Base-by-base conservation (phyloP, 176 grass and related monocot species). In the Musa itinerans region DNA sequence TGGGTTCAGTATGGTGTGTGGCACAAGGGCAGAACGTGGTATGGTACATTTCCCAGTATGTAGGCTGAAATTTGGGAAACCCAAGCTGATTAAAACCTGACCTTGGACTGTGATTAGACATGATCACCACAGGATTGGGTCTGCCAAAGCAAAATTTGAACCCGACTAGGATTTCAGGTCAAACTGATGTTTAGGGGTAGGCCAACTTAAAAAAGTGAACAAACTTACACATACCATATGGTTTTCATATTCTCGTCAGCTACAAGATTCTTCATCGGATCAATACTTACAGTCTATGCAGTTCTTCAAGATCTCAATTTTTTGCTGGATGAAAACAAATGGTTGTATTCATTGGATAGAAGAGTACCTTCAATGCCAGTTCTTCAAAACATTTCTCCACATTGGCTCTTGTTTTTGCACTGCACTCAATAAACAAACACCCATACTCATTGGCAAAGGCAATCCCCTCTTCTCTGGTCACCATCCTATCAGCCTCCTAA, bases 331-430 rank as follows among this genome's bases (percentile, higher is more conserved):
- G 80, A 75, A 12, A 51, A 65, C 55, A 34, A 76, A 10, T 26
- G 23, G 80, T 62, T 65, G 76, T 84, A 17, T 76, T 81, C 63
- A 17, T 52, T 52, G 64, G 1, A 63, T 80, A 43, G 1, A 24
- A 29, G 3, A 34, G 21, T 92, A 96, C 93, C 93, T 92, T 92
- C 64, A 90, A 43, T 21, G 87, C 87, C 82, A 96, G 87, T 81
- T 92, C 87, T 88, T 96, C 89, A 83, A 96, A 96, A 83, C 89
- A 96, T 88, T 90, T 84, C 66, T 92, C 89, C 54, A 96, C 93
- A 53, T 96, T 96, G 19, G 76, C 78, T 80, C 87, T 81, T 83
- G 89, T 92, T 87, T 88, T 96, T 19, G 93, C 93, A 83, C 93
- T 96, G 74, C 93, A 92, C 67, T 96, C 93, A 1, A 96, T 70